Evolutionary conservation across 1,284 basidiomycete genomes (phyloP).

Genomic region (Vanrija sp.): DNA sequence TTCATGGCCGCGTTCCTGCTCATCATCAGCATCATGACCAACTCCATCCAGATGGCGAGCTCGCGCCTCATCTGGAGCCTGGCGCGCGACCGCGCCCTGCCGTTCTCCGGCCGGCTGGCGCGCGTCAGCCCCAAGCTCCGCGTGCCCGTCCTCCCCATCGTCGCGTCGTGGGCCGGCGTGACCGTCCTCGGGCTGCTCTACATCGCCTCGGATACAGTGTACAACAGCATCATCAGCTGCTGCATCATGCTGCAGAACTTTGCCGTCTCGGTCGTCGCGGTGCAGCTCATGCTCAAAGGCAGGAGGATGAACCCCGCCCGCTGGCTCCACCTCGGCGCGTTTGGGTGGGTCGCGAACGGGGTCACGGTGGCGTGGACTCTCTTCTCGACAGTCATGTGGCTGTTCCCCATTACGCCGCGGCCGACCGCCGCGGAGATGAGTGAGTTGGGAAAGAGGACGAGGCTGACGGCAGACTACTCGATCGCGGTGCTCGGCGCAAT

Average conservation of each 20-base stretch:
- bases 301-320: constrained; percentile 9
- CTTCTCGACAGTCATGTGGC: constrained; percentile 14
- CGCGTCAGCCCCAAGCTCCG: constrained; percentile 8
- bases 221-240: constrained; percentile 15
- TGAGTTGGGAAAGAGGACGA: not conserved
- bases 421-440: constrained; percentile 12
- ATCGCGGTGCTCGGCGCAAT: constrained; percentile 12
- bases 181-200: constrained; percentile 14
- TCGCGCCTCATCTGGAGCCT: constrained; percentile 15
- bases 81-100: constrained; percentile 12
- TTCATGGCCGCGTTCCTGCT: constrained; percentile 6
- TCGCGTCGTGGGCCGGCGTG: constrained; percentile 7
- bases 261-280: constrained; percentile 4
- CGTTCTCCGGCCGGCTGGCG: constrained; percentile 1
- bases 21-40: constrained; percentile 11
- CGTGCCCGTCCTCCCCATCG: constrained; percentile 13
- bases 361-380: constrained; percentile 7
- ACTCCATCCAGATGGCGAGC: constrained; percentile 12
- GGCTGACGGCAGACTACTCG: constrained; percentile 9
- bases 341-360: constrained; percentile 10
- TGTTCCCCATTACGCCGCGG: constrained; percentile 11
- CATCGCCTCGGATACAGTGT: constrained; percentile 11
- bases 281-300: constrained; percentile 7
- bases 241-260: constrained; percentile 17
- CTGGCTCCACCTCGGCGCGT: constrained; percentile 9